Base-by-base conservation (phyloP, 495 filamentous ascomycete genomes). In the Mycothermus thermophilus region DNA sequence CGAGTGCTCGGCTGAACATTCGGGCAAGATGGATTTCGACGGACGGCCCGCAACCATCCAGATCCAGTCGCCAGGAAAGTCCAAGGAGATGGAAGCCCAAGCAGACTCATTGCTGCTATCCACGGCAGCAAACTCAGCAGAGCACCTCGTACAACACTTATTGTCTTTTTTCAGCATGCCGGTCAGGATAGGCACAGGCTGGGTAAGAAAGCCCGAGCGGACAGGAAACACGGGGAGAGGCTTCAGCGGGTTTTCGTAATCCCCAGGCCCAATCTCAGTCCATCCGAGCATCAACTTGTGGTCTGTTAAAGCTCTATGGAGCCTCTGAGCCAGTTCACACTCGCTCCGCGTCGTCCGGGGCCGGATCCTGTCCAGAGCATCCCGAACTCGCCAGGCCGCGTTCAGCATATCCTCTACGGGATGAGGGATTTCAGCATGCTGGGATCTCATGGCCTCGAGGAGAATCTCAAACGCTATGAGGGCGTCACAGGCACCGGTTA, bases 31-130 rank as follows among this genome's bases (percentile, higher is more conserved):
- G 1, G 24, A 1, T 13, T 32, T 32, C 16, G 37, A 32, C 5
- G 37, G 37, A 8, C 30, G 37, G 7, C 30, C 23, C 29, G 33
- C 8, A 3, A 33, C 13, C 37, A 39, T 39, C 37, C 37, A 39
- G 1, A 30, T 22, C 37, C 30, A 39, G 16, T 39, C 29, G 1
- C 37, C 37, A 4, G 37, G 37, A 9, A 39, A 39, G 0, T 16
- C 8, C n/a, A 8, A 22, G 18, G 15, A 22, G 8, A 33, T 12
- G 15, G 26, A 32, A 5, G 7, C 13, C 37, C 37, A 39, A 10
- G 37, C 29, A 6, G 28, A 8, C 4, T 15, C 13, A 5, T 39
- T 39, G 24, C 30, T 39, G 8, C 22, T 26, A 10, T 39, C 37
- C 9, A 39, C 37, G 4, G 30, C 13, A 3, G 15, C 8, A 13